A percentile compares a stretch with the other conserved stretches of the same genome.
phyloP scores from a whole-genome alignment of 768 basidiomycete species.

The Piloderma croceum region DNA sequence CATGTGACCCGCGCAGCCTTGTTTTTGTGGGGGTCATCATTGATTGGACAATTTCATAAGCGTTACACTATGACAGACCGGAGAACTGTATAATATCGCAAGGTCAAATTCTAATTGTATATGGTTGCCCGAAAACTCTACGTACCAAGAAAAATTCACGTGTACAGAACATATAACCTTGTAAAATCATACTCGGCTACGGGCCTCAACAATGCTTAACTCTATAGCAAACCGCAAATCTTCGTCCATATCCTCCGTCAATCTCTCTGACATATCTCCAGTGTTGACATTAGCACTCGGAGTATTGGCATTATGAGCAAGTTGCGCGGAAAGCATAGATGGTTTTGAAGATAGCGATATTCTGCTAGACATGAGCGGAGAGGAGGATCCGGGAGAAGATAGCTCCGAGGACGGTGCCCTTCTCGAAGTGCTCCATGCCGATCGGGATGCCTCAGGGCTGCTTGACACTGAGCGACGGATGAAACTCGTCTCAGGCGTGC shows the following conservation, averaged over 20 bases:
- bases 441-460: conserved; percentile 15
- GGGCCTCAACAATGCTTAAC: conserved; percentile 58
- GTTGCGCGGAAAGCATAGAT: too few relatives aligned
- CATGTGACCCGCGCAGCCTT: too few relatives aligned
- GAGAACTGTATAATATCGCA: conserved; percentile 38
- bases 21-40: too few relatives aligned
- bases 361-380: conserved; percentile 9
- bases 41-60: too few relatives aligned
- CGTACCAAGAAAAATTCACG: neutral
- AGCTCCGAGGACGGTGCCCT: conserved; percentile 14
- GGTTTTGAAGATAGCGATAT: conserved; percentile 6
- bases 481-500: conserved; percentile 16
- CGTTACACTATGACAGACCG: conserved; percentile 70
- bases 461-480: conserved; percentile 8
- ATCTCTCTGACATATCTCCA: too few relatives aligned
- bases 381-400: conserved; percentile 11
- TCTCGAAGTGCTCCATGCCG: conserved; percentile 38
- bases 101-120: neutral
- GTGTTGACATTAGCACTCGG: neutral
- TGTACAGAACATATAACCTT: neutral
- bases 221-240: conserved; percentile 62
- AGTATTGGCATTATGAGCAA: neutral
- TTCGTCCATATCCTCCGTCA: conserved; percentile 55
- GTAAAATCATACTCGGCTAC: neutral
- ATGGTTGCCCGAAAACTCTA: neutral